phyloP scores from a whole-genome alignment of 495 filamentous ascomycete genomes.

The Chlorociboria aeruginascens region DNA sequence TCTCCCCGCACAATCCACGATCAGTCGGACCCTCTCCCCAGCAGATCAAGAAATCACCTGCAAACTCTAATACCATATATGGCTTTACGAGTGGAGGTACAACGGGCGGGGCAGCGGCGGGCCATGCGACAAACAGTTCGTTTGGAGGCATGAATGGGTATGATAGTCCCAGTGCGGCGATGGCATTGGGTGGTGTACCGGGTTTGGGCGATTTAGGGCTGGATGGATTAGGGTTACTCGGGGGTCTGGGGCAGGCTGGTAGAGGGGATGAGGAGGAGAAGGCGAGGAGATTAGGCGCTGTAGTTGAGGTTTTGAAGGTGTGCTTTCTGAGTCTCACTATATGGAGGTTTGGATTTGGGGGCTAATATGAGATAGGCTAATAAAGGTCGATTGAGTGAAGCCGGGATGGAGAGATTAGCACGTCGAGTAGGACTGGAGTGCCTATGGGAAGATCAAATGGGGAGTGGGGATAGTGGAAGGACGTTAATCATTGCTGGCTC shows the following conservation, averaged over 20 bases:
- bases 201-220: slow-evolving; percentile 32
- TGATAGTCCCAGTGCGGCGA: slow-evolving; percentile 40
- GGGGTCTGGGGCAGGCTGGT: slow-evolving; percentile 18
- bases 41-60: slow-evolving; percentile 41
- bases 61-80: slow-evolving; percentile 25
- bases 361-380: slow-evolving; percentile 20
- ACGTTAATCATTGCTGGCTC: slow-evolving; percentile 62
- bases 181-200: slow-evolving; percentile 31
- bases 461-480: slow-evolving; percentile 28
- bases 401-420: slow-evolving; percentile 68
- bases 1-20: slow-evolving; percentile 35
- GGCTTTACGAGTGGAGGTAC: slow-evolving; percentile 14
- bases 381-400: slow-evolving; percentile 57
- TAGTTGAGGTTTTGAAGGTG: slow-evolving; percentile 34
- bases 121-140: slow-evolving; percentile 20
- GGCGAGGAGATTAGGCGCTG: slow-evolving; percentile 37
- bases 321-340: slow-evolving; percentile 5
- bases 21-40: slow-evolving; percentile 36
- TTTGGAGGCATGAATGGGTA: slow-evolving; percentile 27
- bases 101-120: neutral
- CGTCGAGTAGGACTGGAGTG: slow-evolving; percentile 59
- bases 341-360: neutral
- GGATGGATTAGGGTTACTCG: slow-evolving; percentile 19
- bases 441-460: slow-evolving; percentile 50
- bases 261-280: slow-evolving; percentile 46